Evolutionary conservation across 2,329 filamentous ascomycete genomes (phyloP), one percentile per base, ranked within the genome.

Genomic region (Magnaporthiopsis poae): DNA sequence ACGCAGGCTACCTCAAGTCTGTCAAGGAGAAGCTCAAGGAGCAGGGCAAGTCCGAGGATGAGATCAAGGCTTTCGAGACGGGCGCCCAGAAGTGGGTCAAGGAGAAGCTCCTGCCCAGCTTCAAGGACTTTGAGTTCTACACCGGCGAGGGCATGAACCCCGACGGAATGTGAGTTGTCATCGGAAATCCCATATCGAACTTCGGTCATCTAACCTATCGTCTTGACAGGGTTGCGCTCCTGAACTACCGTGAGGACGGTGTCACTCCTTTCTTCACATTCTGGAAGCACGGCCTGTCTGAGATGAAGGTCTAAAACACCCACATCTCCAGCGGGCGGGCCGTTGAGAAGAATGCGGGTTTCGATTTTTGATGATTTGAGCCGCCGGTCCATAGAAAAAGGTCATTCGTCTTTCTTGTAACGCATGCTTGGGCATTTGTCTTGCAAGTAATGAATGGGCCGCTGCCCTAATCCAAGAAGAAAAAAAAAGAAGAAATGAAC

Each of bases 211-310:
- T 60, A 60, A 64, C 46, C 46, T 9, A n/a, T n/a, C 7, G 8
- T 21, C 4, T 52, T 39, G 5, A 9, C 21, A 52, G 46, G 46
- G 21, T 96, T 74, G 84, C 93, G 71, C 90, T 97, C 72, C 90
- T 97, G 77, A 96, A 97, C 86, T 99, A 96, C 87, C 94, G 95
- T 74, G 93, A 96, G 79, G 95, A 98, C 74, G 95, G 95, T 79
- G 79, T 89, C 72, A 98, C 94, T 66, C 95, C 95, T 68, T 99
- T 86, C 77, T 84, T 96, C 74, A 90, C 87, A 72, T 82, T 96
- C 82, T 98, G 93, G 94, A 97, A 98, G 88, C 90, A 97, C 82
- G 95, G 94, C 76, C 81, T 98, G 71, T 83, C 82, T 73, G 89
- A 90, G 83, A 88, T 87, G 84, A 98, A 99, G 91, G 92, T 98